Evolutionary conservation across 805 yeast genomes (phyloP), one percentile per base, ranked within the genome.

Genomic region (Saccharomycopsis guyanensis): DNA sequence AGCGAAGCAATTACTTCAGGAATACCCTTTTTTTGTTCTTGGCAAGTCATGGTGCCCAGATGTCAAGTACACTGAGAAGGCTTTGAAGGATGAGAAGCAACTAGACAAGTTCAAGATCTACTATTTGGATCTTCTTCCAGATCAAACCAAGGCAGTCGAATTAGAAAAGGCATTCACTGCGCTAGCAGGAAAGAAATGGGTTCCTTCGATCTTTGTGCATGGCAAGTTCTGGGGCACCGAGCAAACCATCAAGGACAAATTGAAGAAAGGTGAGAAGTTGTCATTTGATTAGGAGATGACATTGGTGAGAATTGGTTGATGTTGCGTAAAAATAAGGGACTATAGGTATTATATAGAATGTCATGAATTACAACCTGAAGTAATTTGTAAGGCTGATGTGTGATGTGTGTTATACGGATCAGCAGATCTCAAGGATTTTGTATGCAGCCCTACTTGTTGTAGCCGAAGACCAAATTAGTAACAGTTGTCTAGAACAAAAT

Each of bases 31-130:
- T 54, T 67, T 83, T 49, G 73, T 80, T 72, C 58, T 82, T 10
- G 75, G 84, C 35, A 83, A 82, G 54, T 70, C 81, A 16, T 82
- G 88, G 88, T 83, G 93, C 61, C 85, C 86, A 2, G 89, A 83
- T 56, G 82, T 89, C 55, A 77, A 73, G 42, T 83, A 80, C 58
- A 75, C 83, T 3, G 69, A 73, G 49, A 63, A 64, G 23, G 61
- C 81, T 19, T 80, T 78, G 71, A 68, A 71, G 42, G 71, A 74
- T 44, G 75, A 69, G 55, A 68, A 71, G 6, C 78, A 80, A 6
- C 55, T 56, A 8, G 67, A 70, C 40, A 74, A 78, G 55, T 65
- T 80, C 12, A 62, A 66, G 43, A 56, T 76, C n/a, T 66, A 84
- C 25, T 89, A 84, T 58, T 64, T 82, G 31, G 86, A 80, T 59